Evolutionary conservation across 208 protist species (phyloP).

Genomic region (Dictyostelium gargantuum): DNA sequence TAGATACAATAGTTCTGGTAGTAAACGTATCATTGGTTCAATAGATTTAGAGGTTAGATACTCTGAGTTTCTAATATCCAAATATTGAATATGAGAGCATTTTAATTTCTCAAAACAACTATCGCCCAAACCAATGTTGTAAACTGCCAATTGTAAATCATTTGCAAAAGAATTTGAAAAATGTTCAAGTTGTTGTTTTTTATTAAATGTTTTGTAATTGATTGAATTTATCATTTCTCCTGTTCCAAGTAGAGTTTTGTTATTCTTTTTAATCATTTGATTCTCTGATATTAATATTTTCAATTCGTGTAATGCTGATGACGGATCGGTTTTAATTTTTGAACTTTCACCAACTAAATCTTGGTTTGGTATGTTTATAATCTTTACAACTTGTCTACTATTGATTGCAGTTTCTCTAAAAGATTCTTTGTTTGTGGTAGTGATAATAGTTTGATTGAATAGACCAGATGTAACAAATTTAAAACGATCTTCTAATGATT

Average conservation of each 20-base stretch:
- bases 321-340: neutral
- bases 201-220: neutral
- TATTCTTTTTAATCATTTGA: neutral
- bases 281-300: neutral
- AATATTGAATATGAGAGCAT: neutral
- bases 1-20: neutral
- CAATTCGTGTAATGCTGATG: neutral
- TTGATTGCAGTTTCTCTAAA: neutral
- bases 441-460: neutral
- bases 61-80: neutral
- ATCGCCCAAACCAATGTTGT: neutral
- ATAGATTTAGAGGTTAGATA: neutral
- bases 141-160: neutral
- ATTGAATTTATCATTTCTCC: neutral
- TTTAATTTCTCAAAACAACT: neutral
- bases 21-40: neutral
- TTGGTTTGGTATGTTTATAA: neutral
- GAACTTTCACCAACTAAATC: neutral
- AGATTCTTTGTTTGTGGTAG: neutral
- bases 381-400: neutral
- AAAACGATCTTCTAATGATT: neutral
- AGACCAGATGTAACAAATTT: neutral
- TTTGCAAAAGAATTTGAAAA: neutral
- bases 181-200: neutral
- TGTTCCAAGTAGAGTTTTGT: neutral